Evolutionary conservation across 495 filamentous ascomycete species (phyloP).

Genomic region (Penicillium mononematosum): DNA sequence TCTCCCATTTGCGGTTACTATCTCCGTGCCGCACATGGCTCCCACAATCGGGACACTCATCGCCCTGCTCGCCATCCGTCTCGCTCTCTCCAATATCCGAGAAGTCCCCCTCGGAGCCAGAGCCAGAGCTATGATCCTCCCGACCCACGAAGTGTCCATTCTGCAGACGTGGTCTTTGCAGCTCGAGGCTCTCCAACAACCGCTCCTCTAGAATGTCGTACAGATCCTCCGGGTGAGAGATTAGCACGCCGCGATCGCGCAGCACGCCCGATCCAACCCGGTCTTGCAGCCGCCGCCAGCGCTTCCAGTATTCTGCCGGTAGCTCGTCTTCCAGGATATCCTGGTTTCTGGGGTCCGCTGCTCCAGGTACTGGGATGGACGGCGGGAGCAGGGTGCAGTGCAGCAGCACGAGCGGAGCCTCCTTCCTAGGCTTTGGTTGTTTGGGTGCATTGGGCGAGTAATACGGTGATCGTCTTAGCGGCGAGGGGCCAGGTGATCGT

Average conservation of each 20-base stretch:
- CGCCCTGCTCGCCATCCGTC: slow-evolving; percentile 40
- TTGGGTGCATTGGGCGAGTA: slow-evolving; percentile 48
- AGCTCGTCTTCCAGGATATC: slow-evolving; percentile 56
- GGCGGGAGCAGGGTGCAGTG: slow-evolving; percentile 81
- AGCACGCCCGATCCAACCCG: slow-evolving; percentile 72
- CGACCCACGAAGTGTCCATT: slow-evolving; percentile 68
- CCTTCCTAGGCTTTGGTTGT: slow-evolving; percentile 59
- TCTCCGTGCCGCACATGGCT: slow-evolving; percentile 48
- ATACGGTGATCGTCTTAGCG: slow-evolving; percentile 39
- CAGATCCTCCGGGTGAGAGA: slow-evolving; percentile 85
- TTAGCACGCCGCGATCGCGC: slow-evolving; percentile 73
- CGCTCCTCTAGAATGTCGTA: slow-evolving; percentile 92
- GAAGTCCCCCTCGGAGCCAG: slow-evolving; percentile 40
- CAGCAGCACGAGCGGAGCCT: slow-evolving; percentile 77
- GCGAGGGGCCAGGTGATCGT: slow-evolving; percentile 37
- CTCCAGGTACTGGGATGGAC: slow-evolving; percentile 63
- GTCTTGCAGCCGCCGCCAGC: slow-evolving; percentile 74
- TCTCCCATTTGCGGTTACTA: slow-evolving; percentile 64
- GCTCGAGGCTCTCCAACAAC: slow-evolving; percentile 81
- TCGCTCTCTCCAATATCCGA: slow-evolving; percentile 32
- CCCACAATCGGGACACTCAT: slow-evolving; percentile 62
- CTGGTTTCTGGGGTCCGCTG: slow-evolving; percentile 42
- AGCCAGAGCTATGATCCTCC: slow-evolving; percentile 28
- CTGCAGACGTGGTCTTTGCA: slow-evolving; percentile 68
- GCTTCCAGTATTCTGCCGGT: slow-evolving; percentile 59